Base-by-base conservation (phyloP, 176 grass and related monocot species). In the Rhynchospora breviuscula region DNA sequence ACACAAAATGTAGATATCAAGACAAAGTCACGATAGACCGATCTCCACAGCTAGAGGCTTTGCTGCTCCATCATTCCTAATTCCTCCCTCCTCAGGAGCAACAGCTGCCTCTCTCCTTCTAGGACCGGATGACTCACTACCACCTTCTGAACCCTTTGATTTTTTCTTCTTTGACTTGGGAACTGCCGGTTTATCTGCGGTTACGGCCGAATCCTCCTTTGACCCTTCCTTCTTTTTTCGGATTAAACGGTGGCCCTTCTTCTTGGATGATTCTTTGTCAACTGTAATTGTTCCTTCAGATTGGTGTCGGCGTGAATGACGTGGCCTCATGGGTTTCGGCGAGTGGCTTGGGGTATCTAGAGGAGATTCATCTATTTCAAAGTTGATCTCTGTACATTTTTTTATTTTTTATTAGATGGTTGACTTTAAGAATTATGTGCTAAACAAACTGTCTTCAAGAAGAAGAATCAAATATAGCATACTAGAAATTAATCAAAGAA, bases 81-180 rank as follows among this genome's bases (percentile, higher is more conserved):
- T 35, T 21, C 4, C 43, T 66, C 58, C 59, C 70, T 84, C 91
- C 65, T 91, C 88, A 22, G 60, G 31, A 7, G 79, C 66, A 59
- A 85, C 68, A 0, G 53, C 84, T 2, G 79, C 40, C 77, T 63
- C 69, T 59, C 67, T 82, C 21, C 60, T 62, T 13, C 87, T 88
- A 64, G 87, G 9, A 13, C 48, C 31, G 3, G 29, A 49, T 9
- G 61, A 83, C 40, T 82, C 68, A 2, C 85, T 84, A 52, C 14
- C 80, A 29, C 73, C 89, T 19, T 83, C 86, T 0, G 89, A 79
- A 63, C 81, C 74, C 85, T 94, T 97, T 83, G 71, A 87, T 86
- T 86, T 91, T 26, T 91, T 87, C 60, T 98, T 90, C 90, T 98
- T 98, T 47, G 95, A 87, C 87, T 98, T 98, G 26, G 95, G 95